phyloP scores from a whole-genome alignment of 1,139 yeast genomes.

The Saccharomyces hybrid region DNA sequence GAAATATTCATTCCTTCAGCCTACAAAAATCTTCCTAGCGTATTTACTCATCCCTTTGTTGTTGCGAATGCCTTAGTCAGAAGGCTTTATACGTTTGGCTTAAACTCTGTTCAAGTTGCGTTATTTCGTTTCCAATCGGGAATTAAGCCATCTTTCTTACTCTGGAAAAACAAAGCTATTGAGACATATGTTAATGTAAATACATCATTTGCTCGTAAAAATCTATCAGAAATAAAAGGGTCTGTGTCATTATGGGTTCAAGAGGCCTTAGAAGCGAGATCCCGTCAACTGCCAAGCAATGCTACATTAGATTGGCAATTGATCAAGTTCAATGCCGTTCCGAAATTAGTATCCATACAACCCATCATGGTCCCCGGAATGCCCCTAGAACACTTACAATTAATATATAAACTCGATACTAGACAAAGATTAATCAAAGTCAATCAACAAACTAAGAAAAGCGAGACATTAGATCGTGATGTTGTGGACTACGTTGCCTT shows the following conservation, averaged over 20 bases:
- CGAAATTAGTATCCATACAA: slow-evolving; percentile 65
- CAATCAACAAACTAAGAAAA: slow-evolving; percentile 41
- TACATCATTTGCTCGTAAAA: slow-evolving; percentile 54
- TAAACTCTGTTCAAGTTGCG: slow-evolving; percentile 59
- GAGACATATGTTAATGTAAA: slow-evolving; percentile 59
- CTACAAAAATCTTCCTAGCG: slow-evolving; percentile 38
- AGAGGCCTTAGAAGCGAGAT: slow-evolving; percentile 46
- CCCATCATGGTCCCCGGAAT: slow-evolving; percentile 54
- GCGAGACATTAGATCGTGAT: slow-evolving; percentile 45
- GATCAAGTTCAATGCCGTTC: slow-evolving; percentile 57
- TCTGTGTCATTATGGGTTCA: slow-evolving; percentile 55
- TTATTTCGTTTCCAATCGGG: slow-evolving; percentile 58
- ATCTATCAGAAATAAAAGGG: slow-evolving; percentile 38
- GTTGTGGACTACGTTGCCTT: slow-evolving; percentile 71
- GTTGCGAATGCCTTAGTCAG: slow-evolving; percentile 39
- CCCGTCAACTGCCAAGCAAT: slow-evolving; percentile 49
- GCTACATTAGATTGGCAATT: slow-evolving; percentile 70
- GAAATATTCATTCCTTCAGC: slow-evolving; percentile 46
- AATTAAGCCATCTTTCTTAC: slow-evolving; percentile 53
- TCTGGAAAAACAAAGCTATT: slow-evolving; percentile 72
- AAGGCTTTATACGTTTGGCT: slow-evolving; percentile 47
- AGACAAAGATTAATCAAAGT: slow-evolving; percentile 56
- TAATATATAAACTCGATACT: slow-evolving; percentile 69
- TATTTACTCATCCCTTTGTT: slow-evolving; percentile 36
- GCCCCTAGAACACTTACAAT: slow-evolving; percentile 60